Evolutionary conservation across 225 moss, liverwort and hornwort species (phyloP).

Genomic region (Lunularia cruciata): DNA sequence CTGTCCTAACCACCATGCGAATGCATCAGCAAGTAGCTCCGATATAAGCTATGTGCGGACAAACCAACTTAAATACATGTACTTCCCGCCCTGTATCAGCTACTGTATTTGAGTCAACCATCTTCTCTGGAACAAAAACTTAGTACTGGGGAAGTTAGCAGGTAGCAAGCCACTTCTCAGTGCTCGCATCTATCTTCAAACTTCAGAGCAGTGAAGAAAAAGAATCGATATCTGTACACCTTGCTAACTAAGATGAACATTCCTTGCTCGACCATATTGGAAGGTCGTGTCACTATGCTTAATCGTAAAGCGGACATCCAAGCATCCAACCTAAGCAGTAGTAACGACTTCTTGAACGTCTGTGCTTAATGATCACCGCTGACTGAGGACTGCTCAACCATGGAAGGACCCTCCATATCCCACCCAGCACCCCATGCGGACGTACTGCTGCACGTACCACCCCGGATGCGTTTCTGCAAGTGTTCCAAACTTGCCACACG

Average conservation of each 20-base stretch:
- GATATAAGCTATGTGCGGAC: slow-evolving; percentile 13
- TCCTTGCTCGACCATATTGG: background rate
- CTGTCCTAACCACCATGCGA: background rate
- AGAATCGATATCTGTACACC: slow-evolving; percentile 24
- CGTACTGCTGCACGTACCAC: slow-evolving; percentile 48
- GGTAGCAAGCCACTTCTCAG: slow-evolving; percentile 15
- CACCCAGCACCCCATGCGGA: slow-evolving; percentile 61
- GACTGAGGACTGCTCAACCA: slow-evolving; percentile 51
- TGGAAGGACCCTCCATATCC: slow-evolving; percentile 65
- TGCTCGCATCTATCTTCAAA: slow-evolving; percentile 3
- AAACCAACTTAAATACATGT: slow-evolving; percentile 4
- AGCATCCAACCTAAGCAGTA: background rate
- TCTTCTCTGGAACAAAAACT: background rate
- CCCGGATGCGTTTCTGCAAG: slow-evolving; percentile 71
- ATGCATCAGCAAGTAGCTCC: slow-evolving; percentile 3
- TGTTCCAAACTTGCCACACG: slow-evolving; percentile 83
- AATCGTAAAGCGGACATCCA: background rate
- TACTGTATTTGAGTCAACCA: background rate
- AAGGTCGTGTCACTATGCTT: background rate
- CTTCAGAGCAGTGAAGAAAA: slow-evolving; percentile 9
- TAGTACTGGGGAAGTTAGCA: background rate
- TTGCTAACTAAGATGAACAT: background rate
- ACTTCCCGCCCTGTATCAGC: slow-evolving; percentile 19
- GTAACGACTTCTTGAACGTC: background rate
- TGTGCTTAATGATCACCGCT: slow-evolving; percentile 30